Percentiles rank a stretch among this genome's conserved stretches.
phyloP scores from a whole-genome alignment of 2,329 filamentous ascomycete genomes.

The Teratosphaeria epicoccoides region DNA sequence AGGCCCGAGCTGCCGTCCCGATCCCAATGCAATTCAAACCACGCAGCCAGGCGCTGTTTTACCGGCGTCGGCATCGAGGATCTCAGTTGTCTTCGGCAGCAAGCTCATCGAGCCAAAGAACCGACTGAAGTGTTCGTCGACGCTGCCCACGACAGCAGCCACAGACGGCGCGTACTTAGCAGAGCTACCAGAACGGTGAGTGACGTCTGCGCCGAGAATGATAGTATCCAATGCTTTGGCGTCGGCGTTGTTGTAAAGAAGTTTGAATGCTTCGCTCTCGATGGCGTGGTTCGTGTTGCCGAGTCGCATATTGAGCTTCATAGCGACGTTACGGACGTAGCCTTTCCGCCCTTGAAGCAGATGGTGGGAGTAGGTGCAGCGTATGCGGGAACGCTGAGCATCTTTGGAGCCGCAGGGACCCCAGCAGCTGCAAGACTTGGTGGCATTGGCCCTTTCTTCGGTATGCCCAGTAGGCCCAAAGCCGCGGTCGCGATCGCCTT shows the following conservation, averaged over 20 bases:
- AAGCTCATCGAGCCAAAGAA: constrained; percentile 30
- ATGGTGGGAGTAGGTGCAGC: neutral
- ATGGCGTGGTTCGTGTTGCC: neutral
- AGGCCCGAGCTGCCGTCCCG: too few species aligned
- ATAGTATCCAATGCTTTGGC: too few species aligned
- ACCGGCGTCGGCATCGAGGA: constrained; percentile 21
- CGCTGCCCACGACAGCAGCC: constrained; percentile 32
- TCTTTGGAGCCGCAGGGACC: neutral
- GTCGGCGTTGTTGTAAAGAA: neutral
- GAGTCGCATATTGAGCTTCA: constrained; percentile 3
- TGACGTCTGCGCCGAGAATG: constrained; percentile 35
- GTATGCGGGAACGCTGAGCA: neutral
- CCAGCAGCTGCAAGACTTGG: neutral
- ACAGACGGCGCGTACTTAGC: constrained; percentile 27
- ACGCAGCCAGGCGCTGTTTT: constrained; percentile 17
- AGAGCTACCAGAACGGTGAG: constrained; percentile 26
- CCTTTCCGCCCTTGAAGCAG: too few species aligned
- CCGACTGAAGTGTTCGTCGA: constrained; percentile 22
- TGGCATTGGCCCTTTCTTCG: neutral
- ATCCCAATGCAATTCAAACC: constrained; percentile 3
- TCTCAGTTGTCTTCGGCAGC: constrained; percentile 21
- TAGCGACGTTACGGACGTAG: neutral
- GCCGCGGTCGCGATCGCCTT: neutral
- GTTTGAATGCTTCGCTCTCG: neutral
- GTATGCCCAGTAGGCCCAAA: neutral